Evolutionary conservation across 306 rosid genomes (phyloP), one percentile per base, ranked within the genome.

Genomic region (Pterocarpus macrocarpus): DNA sequence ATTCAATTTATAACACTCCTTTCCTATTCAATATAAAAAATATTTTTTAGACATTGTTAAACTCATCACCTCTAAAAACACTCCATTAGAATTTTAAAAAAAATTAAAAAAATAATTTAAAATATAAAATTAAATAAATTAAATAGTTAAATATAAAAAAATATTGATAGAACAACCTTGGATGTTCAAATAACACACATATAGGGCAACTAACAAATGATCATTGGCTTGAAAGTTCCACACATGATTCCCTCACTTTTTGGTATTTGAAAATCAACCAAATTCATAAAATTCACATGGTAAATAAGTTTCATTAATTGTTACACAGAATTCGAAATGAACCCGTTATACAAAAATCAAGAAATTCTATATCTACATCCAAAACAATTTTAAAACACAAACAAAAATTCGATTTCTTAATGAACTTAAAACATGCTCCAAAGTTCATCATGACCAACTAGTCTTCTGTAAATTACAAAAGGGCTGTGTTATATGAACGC

Each of bases 221-320:
- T 59, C 56, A 56, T 47, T 30, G 1, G 32, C 8, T n/a, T 22
- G 32, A 61, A 82, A 69, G 33, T 82, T 82, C 49, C 71, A 30
- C 28, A 52, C 14, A 35, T 68, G 43, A 76, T 76, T 68, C 47
- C 59, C 80, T 53, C 55, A 22, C 80, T 4, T 41, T 58, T 75
- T 43, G 4, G 7, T 16, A 22, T 22, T 16, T 4, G 47, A 43
- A 39, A 66, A 28, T 7, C 4, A 47, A 45, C 1, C 28, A 7
- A 59, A 44, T 32, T 45, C 36, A 73, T 34, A 2, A 72, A 73
- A n/a, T 43, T 33, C 67, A 39, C 3, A 63, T 17, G 7, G 47
- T 16, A 15, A 41, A 73, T 0, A 68, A 57, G 9, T 53, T 3
- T 22, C 7, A 32, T 32, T 28, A 44, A 44, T 58, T 30, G 28